Conservation (phyloP, 176 grass and related monocot species). For the Zea luxurians region DNA sequence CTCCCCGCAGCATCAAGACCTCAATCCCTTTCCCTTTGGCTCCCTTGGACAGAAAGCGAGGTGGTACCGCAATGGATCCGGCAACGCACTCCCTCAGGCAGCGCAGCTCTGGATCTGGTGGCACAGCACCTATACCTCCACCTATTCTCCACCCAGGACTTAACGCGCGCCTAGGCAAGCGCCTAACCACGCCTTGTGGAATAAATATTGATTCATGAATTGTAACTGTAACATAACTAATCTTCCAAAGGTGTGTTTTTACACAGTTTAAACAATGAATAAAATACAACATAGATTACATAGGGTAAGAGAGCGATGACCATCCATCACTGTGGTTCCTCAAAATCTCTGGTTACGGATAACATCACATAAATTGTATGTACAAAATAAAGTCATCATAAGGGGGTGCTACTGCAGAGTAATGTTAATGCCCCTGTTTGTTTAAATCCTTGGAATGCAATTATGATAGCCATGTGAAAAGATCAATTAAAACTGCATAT, state of each 20-base stretch:
- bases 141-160: neutral
- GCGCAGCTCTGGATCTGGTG: neutral
- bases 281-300: neutral
- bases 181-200: neutral
- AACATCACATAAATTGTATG: neutral
- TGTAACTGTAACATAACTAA: neutral
- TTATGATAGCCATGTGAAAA: slow-evolving; percentile 14
- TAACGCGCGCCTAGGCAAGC: neutral
- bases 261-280: neutral
- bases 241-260: neutral
- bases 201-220: neutral
- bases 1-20: neutral
- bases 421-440: slow-evolving; percentile 19
- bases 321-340: neutral
- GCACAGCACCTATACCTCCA: neutral
- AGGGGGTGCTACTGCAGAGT: slow-evolving; percentile 1
- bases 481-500: slow-evolving; percentile 22
- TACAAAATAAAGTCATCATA: neutral
- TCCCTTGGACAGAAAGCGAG: too few relatives aligned
- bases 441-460: slow-evolving; percentile 17
- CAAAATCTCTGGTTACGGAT: neutral
- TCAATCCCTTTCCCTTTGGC: neutral
- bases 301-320: neutral
- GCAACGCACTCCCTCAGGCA: neutral
- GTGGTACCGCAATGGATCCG: too few relatives aligned